phyloP scores from a whole-genome alignment of 208 protist species.

The Crithidia expoeki region DNA sequence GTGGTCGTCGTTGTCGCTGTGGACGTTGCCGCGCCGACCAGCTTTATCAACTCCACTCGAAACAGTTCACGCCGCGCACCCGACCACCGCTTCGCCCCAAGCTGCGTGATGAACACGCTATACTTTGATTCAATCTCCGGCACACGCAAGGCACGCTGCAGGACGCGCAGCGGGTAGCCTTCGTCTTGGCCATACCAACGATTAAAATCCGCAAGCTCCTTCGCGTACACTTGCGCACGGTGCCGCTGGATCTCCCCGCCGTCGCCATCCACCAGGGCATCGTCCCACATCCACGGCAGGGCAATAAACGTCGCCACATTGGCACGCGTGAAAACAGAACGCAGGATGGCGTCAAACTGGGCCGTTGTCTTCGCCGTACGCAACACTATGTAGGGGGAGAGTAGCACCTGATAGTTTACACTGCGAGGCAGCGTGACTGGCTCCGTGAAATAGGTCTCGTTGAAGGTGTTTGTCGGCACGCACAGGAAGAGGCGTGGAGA shows the following conservation, averaged over 20 bases:
- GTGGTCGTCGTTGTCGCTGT: no score
- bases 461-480: slow-evolving; percentile 9
- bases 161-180: slow-evolving; percentile 13
- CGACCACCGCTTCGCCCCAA: slow-evolving; percentile 18
- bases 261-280: neutral
- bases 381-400: slow-evolving; percentile 19
- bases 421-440: neutral
- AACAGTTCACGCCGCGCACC: slow-evolving; percentile 18
- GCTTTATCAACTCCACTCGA: slow-evolving; percentile 16
- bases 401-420: slow-evolving; percentile 24
- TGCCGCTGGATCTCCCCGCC: neutral
- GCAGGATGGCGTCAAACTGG: slow-evolving; percentile 21
- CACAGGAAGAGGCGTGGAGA: slow-evolving; percentile 15
- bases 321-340: slow-evolving; percentile 9
- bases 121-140: slow-evolving; percentile 10
- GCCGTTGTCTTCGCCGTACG: neutral
- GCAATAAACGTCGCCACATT: slow-evolving; percentile 26
- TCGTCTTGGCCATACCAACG: slow-evolving; percentile 17
- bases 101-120: neutral
- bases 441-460: slow-evolving; percentile 1
- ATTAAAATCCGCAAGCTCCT: slow-evolving; percentile 18
- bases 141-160: slow-evolving; percentile 11
- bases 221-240: slow-evolving; percentile 4
- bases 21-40: neutral
- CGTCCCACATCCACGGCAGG: slow-evolving; percentile 8